phyloP scores from a whole-genome alignment of 2,329 filamentous ascomycete species.

The Monilinia fructicola region DNA sequence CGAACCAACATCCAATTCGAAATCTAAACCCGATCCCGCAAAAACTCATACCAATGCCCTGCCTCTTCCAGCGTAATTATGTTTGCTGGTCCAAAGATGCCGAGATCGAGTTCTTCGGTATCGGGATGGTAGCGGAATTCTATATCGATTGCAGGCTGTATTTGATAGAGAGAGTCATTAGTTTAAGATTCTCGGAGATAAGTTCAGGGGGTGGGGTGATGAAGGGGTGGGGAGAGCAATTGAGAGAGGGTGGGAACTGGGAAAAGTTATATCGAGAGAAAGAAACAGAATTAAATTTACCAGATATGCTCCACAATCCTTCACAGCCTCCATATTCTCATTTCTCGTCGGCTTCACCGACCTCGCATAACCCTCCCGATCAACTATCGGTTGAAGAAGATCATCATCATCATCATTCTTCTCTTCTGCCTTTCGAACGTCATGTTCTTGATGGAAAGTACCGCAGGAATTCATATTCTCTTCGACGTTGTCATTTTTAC shows the following conservation, averaged over 20 bases:
- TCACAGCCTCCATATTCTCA: not conserved
- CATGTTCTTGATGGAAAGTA: not conserved
- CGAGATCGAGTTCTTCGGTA: slow-evolving; percentile 34
- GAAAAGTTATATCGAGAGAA: not conserved
- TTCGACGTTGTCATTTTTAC: not conserved
- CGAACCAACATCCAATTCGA: not conserved
- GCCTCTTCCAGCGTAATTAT: slow-evolving; percentile 32
- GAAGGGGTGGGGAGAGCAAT: not conserved
- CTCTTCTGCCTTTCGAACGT: not conserved
- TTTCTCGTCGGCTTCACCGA: not conserved
- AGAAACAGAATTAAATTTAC: slow-evolving; percentile 29
- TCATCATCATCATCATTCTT: not conserved
- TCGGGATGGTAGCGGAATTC: slow-evolving; percentile 35
- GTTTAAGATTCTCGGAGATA: not conserved
- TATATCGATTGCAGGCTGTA: slow-evolving; percentile 39
- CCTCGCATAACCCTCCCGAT: slow-evolving; percentile 4
- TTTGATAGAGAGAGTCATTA: not conserved
- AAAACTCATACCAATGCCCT: slow-evolving; percentile 20
- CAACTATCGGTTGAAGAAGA: not conserved
- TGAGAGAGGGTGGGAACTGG: not conserved
- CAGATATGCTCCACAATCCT: slow-evolving; percentile 29
- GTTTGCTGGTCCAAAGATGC: slow-evolving; percentile 36
- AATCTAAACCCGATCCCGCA: not conserved
- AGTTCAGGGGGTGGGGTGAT: not conserved
- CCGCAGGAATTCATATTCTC: not conserved